These are phyloP conservation scores for Baudoinia panamericana DNA, from an alignment of 495 filamentous ascomycete genomes.

Conservation along the genomic window DNA sequence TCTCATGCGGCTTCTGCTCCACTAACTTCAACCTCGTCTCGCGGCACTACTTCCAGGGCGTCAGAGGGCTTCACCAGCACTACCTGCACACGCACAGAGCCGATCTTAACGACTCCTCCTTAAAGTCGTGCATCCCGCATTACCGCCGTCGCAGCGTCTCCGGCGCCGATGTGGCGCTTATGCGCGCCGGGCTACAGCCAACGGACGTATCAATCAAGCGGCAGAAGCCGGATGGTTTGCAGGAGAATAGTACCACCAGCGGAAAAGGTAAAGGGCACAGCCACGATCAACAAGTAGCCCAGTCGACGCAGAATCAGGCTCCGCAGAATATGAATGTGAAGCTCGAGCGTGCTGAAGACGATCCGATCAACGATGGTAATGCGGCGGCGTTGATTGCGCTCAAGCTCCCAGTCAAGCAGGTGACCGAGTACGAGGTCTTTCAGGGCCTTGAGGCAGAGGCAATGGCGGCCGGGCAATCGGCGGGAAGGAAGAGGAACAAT, in stretches of 20 bases:
- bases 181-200: neutral
- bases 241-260: too few relatives aligned
- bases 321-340: too few relatives aligned
- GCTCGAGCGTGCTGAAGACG: too few relatives aligned
- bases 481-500: neutral
- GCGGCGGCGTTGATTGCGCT: too few relatives aligned
- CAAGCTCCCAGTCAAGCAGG: neutral
- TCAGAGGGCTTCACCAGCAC: neutral
- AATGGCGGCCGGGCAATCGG: neutral
- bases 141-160: neutral
- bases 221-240: too few relatives aligned
- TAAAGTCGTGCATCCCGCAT: neutral
- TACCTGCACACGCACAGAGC: neutral
- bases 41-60: neutral
- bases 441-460: neutral
- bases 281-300: too few relatives aligned
- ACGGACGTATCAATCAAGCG: neutral
- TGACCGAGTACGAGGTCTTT: constrained; percentile 1
- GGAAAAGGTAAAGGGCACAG: too few relatives aligned
- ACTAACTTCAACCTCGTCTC: neutral
- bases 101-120: neutral
- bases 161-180: neutral
- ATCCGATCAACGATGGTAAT: too few relatives aligned
- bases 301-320: too few relatives aligned
- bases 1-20: neutral